These are phyloP conservation scores for Excoecaria cochinchinensis DNA, from an alignment of 345 rosid genomes.

Conservation along the genomic window DNA sequence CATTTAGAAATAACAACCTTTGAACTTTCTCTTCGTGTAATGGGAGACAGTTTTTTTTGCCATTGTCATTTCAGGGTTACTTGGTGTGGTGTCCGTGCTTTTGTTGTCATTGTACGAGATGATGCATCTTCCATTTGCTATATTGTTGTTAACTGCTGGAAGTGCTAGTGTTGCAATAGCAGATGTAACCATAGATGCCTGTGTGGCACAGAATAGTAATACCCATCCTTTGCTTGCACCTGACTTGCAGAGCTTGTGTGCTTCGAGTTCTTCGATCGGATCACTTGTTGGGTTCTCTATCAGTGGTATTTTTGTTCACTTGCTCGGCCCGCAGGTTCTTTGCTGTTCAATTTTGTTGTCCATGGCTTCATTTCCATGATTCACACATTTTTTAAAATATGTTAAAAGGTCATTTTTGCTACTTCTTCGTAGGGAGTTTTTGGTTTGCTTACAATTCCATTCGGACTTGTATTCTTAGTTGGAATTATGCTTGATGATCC, in stretches of 20 bases:
- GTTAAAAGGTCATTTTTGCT: not conserved
- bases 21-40: not conserved
- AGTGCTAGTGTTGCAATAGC: conserved; percentile 85
- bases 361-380: not conserved
- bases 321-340: conserved; percentile 79
- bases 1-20: not conserved
- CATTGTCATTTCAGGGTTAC: conserved; percentile 51
- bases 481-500: conserved; percentile 68
- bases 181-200: conserved; percentile 95
- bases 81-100: conserved; percentile 69
- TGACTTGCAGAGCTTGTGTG: conserved; percentile 94
- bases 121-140: conserved; percentile 66
- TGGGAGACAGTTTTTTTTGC: not conserved
- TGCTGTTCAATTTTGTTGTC: not conserved
- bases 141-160: conserved; percentile 62
- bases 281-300: conserved; percentile 69
- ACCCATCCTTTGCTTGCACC: conserved; percentile 70
- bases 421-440: conserved; percentile 63
- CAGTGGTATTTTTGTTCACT: conserved; percentile 86
- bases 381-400: not conserved
- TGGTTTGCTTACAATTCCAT: conserved; percentile 70
- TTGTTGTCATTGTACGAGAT: conserved; percentile 60
- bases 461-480: conserved; percentile 54
- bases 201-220: conserved; percentile 84
- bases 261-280: conserved; percentile 71